Percentiles rank a stretch among this genome's conserved stretches.
phyloP scores from a whole-genome alignment of 345 rosid genomes.

The Alliaria petiolata region DNA sequence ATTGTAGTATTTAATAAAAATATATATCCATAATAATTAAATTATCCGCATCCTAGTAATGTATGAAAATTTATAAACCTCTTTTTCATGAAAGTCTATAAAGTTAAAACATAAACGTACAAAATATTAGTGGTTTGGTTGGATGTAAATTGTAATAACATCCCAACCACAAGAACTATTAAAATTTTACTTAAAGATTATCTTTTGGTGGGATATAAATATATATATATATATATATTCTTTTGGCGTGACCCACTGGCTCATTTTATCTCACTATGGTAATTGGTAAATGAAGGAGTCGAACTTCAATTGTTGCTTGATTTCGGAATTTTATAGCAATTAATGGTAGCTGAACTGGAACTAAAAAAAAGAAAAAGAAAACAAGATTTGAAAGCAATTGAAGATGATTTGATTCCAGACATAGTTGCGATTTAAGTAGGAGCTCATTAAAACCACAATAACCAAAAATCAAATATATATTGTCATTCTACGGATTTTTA shows the following conservation, averaged over 20 bases:
- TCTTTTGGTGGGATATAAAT: too few relatives aligned
- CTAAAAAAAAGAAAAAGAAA: too few relatives aligned
- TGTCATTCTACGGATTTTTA: neutral
- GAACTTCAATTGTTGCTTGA: neutral
- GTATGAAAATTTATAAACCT: neutral
- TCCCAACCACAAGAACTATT: slow-evolving; percentile 28
- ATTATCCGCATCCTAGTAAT: neutral
- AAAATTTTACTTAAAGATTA: neutral
- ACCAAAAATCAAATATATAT: neutral
- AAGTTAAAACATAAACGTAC: neutral
- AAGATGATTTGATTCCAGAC: neutral
- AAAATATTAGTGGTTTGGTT: neutral
- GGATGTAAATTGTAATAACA: slow-evolving; percentile 16
- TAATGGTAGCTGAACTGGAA: neutral
- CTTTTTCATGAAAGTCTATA: neutral
- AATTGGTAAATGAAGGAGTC: neutral
- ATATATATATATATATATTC: too few relatives aligned
- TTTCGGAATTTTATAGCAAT: neutral
- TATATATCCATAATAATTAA: neutral
- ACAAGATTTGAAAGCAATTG: neutral
- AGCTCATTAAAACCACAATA: neutral
- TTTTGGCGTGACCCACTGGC: neutral
- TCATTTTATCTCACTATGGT: neutral
- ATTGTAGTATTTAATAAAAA: too few relatives aligned
- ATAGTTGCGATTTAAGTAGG: neutral